These are phyloP conservation scores for Plasmodium coatneyi DNA, from an alignment of 169 alveolate genomes.

Conservation along the genomic window DNA sequence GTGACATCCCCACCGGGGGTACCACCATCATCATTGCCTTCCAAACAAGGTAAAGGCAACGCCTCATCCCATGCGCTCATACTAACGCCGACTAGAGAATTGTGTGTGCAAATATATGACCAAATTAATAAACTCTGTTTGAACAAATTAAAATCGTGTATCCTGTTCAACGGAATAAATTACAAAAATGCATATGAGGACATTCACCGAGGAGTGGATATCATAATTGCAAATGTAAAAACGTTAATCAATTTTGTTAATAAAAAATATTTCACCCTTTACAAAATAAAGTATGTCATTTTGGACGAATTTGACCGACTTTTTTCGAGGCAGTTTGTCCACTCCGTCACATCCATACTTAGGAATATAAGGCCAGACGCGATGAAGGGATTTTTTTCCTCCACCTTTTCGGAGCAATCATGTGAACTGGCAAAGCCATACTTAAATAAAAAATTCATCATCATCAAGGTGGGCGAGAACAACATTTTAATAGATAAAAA, in stretches of 20 bases:
- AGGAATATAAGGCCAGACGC: slow-evolving; percentile 53
- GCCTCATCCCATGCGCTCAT: slow-evolving; percentile 77
- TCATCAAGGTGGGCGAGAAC: slow-evolving; percentile 40
- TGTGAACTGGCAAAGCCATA: slow-evolving; percentile 25
- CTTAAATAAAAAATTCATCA: slow-evolving; percentile 42
- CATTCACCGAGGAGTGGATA: slow-evolving; percentile 50
- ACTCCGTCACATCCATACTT: slow-evolving; percentile 50
- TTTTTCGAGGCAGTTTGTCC: slow-evolving; percentile 40
- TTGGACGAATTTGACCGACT: slow-evolving; percentile 70
- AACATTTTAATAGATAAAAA: slow-evolving; percentile 28
- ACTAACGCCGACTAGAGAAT: slow-evolving; percentile 92
- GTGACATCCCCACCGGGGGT: neutral
- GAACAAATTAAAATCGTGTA: slow-evolving; percentile 36
- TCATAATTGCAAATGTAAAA: slow-evolving; percentile 54
- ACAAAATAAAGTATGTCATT: slow-evolving; percentile 37
- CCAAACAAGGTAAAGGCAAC: neutral
- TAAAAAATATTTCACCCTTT: slow-evolving; percentile 39
- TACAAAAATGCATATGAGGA: slow-evolving; percentile 57
- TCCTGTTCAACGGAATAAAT: slow-evolving; percentile 51
- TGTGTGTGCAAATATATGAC: slow-evolving; percentile 89
- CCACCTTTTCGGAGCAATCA: slow-evolving; percentile 41
- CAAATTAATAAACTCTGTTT: slow-evolving; percentile 72
- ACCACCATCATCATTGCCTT: neutral
- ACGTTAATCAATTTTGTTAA: slow-evolving; percentile 68
- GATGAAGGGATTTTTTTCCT: slow-evolving; percentile 53